Base-by-base conservation (phyloP, 306 rosid genomes). In the Hylodesmum podocarpum region DNA sequence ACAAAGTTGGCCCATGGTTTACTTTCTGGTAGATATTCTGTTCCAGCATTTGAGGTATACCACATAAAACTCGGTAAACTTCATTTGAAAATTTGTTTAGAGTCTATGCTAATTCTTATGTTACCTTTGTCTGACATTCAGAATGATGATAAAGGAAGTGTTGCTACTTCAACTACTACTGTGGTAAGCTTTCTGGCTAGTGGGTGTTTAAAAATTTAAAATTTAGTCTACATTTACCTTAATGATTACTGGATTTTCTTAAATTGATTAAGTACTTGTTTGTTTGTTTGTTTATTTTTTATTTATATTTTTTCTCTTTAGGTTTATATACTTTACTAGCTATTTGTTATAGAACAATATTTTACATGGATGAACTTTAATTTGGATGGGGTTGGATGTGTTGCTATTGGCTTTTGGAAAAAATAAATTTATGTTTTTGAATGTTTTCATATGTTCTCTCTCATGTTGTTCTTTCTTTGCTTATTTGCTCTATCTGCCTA, bases 1-100 rank as follows among this genome's bases (percentile, higher is more conserved):
- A 88, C 96, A 13, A 92, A 92, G 79, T 66, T 92, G 83, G 96
- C 86, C 1, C 97, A 92, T 70, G 96, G 97, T 83, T 76, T 90
- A 84, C 88, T 92, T 21, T 90, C 97, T 70, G 96, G 97, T 46
- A 90, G 88, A 88, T 92, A 92, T 83, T 92, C 96, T 65, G 24
- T 87, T 80, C 97, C 91, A 11, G 86, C 86, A 66, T 5, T 64
- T 47, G 91, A 88, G 93, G 97, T 92, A 79, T 62, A 84, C 19
- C 21, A 27, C 43, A n/a, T 27, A 11, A 75, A 37, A 7, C 14
- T 66, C 4, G 37, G 22, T 41, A 22, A 31, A 62, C 67, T 77
- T 67, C 66, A 66, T 29, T 59, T 25, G 18, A 50, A 62, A 29
- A 49, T 22, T 41, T 64, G 49, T 57, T 75, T 67, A 14, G 62